Base-by-base conservation (phyloP, 768 basidiomycete species). In the Termitomyces sp. region DNA sequence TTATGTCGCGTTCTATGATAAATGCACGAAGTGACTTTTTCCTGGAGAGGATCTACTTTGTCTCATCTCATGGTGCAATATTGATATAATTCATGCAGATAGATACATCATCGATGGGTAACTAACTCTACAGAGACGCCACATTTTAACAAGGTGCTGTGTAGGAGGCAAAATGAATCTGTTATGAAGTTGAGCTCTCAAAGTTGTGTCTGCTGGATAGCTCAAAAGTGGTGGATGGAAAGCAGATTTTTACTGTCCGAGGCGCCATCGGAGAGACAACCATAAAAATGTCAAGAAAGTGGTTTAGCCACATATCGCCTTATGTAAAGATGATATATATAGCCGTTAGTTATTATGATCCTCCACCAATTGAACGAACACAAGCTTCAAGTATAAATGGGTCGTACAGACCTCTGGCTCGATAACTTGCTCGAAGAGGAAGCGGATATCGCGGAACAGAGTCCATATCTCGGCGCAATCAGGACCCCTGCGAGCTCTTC, bases 381-480 rank as follows among this genome's bases (percentile, higher is more conserved):
- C 35, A 47, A 52, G 6, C 51, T 24, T 40, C 18, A 53, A 58
- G 13, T 33, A 43, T 54, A 24, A 46, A 66, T 66, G 65, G 62
- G 45, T n/a, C 63, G 58, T 35, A 52, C 61, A 42, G 53, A 58
- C 45, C 61, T 66, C 57, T 62, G 43, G 54, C 62, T 65, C 45
- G 64, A 68, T 40, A 63, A 63, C 7, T 56, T 58, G 4, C 48
- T 64, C 4, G 64, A 67, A 59, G 64, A 65, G 58, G 69, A 70
- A 55, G 68, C 66, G 59, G 69, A 70, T 56, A 70, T 70, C 36
- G 64, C 63, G 24, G 66, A 68, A 36, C 58, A 60, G 24, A 70
- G 68, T 61, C 68, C 68, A 53, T 70, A 70, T 57, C 56, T 66
- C 8, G 49, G 51, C 42, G 56, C 60, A 10, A 61, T 64, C 24